Base-by-base conservation (phyloP, 345 rosid genomes). In the Boechera retrofracta region DNA sequence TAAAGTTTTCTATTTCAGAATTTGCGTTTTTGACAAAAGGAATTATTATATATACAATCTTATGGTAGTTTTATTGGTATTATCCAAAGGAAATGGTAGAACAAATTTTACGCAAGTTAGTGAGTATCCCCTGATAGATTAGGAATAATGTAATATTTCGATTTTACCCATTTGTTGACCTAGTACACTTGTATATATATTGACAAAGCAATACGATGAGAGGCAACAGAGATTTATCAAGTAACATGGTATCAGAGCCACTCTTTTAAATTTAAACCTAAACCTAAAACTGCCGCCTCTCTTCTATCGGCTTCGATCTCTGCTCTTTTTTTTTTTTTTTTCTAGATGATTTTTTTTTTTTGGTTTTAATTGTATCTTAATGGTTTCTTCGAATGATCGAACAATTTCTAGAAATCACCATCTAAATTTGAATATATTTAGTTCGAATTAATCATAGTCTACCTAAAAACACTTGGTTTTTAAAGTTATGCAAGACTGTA, bases 391-490 rank as follows among this genome's bases (percentile, higher is more conserved):
- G 56, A 65, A n/a, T 57, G 59, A 24, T 57, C 12, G 39, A 66
- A 66, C 66, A 45, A 26, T 57, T 47, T 36, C 24, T 57, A 6
- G 24, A 66, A 12, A 67, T 6, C 66, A 10, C 56, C 48, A 74
- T 45, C 72, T 42, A 42, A 42, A 16, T 42, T 31, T 73, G 33
- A 41, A 64, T 42, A 31, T 18, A 52, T 63, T 53, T 73, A 57
- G 59, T 57, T 63, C 26, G 41, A 26, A 35, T 5, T 21, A 55
- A 28, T 26, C 5, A 63, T 10, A 47, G 41, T 75, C 73, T 57
- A 67, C 66, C 78, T 74, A n/a, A 56, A 21, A 66, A 44, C 72
- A 75, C 67, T 11, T 75, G 78, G 51, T 66, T 41, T 66, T 41
- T 57, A 45, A 56, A 74, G 59, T 55, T 74, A 5, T 35, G 44